phyloP scores from a whole-genome alignment of 2,329 filamentous ascomycete species.

The Aureobasidium sp. region DNA sequence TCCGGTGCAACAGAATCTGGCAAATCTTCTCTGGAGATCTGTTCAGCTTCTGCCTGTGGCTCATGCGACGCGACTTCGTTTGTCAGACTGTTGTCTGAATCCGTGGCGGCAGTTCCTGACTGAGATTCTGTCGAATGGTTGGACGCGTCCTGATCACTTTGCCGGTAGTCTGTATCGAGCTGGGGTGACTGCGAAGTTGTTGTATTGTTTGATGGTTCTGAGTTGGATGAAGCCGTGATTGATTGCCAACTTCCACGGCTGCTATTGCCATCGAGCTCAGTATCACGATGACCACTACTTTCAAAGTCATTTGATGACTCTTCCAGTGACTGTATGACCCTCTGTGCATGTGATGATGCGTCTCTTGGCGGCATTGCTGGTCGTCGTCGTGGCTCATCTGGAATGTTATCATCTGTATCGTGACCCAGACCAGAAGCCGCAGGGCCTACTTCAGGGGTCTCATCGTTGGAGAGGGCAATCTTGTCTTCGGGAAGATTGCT shows the following conservation, averaged over 20 bases:
- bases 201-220: not conserved
- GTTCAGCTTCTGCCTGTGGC: not conserved
- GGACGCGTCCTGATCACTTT: not conserved
- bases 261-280: not conserved
- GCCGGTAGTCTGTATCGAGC: not conserved
- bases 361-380: conserved; percentile 8
- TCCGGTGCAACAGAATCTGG: not conserved
- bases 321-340: conserved; percentile 3
- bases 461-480: not conserved
- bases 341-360: conserved; percentile 7
- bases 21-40: not conserved
- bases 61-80: not conserved
- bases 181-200: not conserved
- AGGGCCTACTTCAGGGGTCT: not conserved
- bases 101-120: not conserved
- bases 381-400: not conserved
- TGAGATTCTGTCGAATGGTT: not conserved
- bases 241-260: conserved; percentile 10
- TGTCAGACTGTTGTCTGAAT: not conserved
- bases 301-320: not conserved
- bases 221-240: not conserved
- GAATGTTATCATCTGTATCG: not conserved
- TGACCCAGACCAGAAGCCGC: not conserved
- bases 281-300: not conserved
- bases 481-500: not conserved